These are phyloP conservation scores for Zygoascus biomembranicola DNA, from an alignment of 805 yeast species.

Conservation along the genomic window DNA sequence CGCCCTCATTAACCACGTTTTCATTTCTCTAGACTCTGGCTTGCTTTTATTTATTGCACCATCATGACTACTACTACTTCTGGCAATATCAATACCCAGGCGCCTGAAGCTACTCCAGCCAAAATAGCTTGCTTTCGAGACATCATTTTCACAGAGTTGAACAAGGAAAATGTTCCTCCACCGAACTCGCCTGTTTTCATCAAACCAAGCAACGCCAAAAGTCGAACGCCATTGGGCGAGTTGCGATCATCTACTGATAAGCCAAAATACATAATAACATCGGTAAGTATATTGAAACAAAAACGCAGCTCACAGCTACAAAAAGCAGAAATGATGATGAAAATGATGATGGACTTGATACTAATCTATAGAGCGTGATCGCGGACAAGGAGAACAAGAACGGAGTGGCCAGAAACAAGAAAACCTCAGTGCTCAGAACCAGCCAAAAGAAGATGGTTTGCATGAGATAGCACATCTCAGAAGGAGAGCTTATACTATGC, in stretches of 20 bases:
- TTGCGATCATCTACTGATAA: background rate
- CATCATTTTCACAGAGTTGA: background rate
- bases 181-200: constrained; percentile 14
- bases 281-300: constrained; percentile 1
- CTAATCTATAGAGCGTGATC: background rate
- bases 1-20: background rate
- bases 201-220: background rate
- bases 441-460: constrained; percentile 1
- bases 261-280: background rate
- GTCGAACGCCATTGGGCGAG: constrained; percentile 6
- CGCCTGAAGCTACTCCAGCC: background rate
- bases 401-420: background rate
- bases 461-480: constrained; percentile 1
- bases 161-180: constrained; percentile 18
- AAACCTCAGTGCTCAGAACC: background rate
- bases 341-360: background rate
- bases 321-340: background rate
- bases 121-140: constrained; percentile 3
- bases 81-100: background rate
- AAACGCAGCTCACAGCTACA: too few relatives aligned
- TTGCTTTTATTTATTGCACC: background rate
- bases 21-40: too few relatives aligned
- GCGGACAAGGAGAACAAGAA: background rate
- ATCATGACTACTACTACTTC: background rate
- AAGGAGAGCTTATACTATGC: background rate